Evolutionary conservation across 1,284 basidiomycete species (phyloP).

Genomic region (Irpex sp.): DNA sequence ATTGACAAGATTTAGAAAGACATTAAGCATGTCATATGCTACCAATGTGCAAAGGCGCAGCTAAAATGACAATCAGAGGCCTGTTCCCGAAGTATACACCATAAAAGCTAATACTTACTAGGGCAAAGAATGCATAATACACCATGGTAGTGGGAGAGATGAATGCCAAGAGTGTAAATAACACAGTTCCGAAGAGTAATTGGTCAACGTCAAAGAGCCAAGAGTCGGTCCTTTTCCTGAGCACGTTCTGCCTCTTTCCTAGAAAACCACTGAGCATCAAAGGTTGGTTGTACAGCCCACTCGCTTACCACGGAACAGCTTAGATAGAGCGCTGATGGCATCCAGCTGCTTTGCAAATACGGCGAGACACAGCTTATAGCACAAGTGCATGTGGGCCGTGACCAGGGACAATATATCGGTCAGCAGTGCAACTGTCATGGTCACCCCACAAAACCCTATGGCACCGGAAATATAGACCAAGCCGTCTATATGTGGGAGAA

Average conservation of each 20-base stretch:
- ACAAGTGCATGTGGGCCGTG: conserved; percentile 74
- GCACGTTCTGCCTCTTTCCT: conserved; percentile 86
- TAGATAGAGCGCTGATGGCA: conserved; percentile 75
- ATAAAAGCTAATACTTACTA: conserved; percentile 42
- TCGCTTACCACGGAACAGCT: conserved; percentile 84
- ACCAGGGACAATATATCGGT: conserved; percentile 66
- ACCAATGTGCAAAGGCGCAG: conserved; percentile 58
- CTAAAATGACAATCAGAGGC: conserved; percentile 33
- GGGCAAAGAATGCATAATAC: conserved; percentile 82
- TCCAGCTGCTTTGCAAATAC: conserved; percentile 66
- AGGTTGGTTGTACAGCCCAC: not conserved
- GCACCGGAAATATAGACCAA: conserved; percentile 51
- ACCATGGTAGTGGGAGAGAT: conserved; percentile 87
- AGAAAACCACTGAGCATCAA: conserved; percentile 3
- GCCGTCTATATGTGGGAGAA: conserved; percentile 39
- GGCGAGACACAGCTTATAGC: conserved; percentile 63
- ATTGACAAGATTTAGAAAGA: conserved; percentile 75
- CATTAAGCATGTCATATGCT: conserved; percentile 60
- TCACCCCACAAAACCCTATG: conserved; percentile 62
- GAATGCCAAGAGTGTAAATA: conserved; percentile 91
- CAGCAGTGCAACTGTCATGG: conserved; percentile 63
- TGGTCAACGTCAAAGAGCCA: conserved; percentile 94
- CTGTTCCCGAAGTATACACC: not conserved
- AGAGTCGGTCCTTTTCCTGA: conserved; percentile 81
- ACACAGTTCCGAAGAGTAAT: conserved; percentile 88